Evolutionary conservation across 495 filamentous ascomycete species (phyloP).

Genomic region (Neurospora sp.): DNA sequence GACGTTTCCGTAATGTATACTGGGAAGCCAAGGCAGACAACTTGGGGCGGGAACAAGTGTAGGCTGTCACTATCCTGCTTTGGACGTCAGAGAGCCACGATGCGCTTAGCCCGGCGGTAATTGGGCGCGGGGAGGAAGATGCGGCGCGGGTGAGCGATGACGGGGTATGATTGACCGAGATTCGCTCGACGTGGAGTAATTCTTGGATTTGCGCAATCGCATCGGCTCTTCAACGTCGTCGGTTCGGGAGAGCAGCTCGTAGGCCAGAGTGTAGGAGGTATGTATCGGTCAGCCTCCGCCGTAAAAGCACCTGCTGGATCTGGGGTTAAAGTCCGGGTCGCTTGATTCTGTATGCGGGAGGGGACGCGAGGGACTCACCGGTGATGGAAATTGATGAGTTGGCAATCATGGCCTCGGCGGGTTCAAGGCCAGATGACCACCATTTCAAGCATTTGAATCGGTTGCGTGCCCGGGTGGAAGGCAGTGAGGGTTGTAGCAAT

Average conservation of each 20-base stretch:
- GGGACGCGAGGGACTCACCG: conserved; percentile 10
- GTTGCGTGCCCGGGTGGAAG: not conserved
- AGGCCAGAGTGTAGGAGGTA: not conserved
- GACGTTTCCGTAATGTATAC: not conserved
- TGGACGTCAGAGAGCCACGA: not conserved
- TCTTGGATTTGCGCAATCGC: too few species aligned
- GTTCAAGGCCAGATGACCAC: conserved; percentile 14
- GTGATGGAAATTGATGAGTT: conserved; percentile 19
- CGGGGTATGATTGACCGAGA: not conserved
- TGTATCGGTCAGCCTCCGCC: not conserved
- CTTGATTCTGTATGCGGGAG: not conserved
- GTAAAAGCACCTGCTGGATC: not conserved
- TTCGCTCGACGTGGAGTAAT: not conserved
- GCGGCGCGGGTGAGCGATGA: not conserved
- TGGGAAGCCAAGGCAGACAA: not conserved
- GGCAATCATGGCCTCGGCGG: conserved; percentile 10
- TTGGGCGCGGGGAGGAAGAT: not conserved
- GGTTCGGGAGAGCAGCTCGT: not conserved
- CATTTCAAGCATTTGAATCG: conserved; percentile 5
- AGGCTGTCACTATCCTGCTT: not conserved
- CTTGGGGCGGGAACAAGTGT: not conserved
- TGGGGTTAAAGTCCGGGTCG: not conserved
- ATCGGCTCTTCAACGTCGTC: too few species aligned
- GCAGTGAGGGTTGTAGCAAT: conserved; percentile 1
- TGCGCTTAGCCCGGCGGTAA: not conserved